phyloP scores from a whole-genome alignment of 495 filamentous ascomycete species.

The Neurospora discreta region DNA sequence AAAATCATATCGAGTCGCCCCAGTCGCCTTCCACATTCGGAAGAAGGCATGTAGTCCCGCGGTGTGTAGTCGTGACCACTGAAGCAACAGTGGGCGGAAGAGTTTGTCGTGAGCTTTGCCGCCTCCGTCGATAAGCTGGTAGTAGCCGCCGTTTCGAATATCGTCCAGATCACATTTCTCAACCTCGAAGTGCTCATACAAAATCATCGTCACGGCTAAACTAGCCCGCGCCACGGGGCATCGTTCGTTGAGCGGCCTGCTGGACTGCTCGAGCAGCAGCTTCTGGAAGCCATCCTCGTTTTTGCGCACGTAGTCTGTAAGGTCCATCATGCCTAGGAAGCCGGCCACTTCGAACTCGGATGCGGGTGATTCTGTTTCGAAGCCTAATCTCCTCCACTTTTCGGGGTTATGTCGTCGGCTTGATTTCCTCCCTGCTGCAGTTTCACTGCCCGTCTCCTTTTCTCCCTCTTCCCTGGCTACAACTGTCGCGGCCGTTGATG shows the following conservation, averaged over 20 bases:
- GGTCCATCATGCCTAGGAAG: conserved; percentile 94
- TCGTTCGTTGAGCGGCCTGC: conserved; percentile 54
- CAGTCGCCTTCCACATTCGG: conserved; percentile 82
- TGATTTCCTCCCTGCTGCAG: background rate
- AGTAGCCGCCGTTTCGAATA: conserved; percentile 43
- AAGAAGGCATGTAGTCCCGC: conserved; percentile 83
- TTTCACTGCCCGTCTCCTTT: background rate
- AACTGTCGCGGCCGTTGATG: background rate
- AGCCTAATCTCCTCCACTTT: conserved; percentile 89
- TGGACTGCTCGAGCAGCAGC: conserved; percentile 79
- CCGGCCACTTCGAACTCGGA: conserved; percentile 77
- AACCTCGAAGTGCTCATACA: conserved; percentile 94
- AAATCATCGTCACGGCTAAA: conserved; percentile 71
- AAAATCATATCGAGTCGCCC: conserved; percentile 76
- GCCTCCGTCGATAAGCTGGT: conserved; percentile 63
- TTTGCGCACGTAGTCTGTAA: conserved; percentile 85
- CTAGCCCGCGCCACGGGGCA: conserved; percentile 86
- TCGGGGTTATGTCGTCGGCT: conserved; percentile 71
- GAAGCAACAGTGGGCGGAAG: conserved; percentile 79
- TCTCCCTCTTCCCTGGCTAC: background rate
- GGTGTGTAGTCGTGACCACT: conserved; percentile 93
- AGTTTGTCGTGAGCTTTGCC: conserved; percentile 66
- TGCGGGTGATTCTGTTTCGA: conserved; percentile 79
- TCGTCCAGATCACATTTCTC: conserved; percentile 80
- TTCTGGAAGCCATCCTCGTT: conserved; percentile 90